Conservation (phyloP, 75 land plant genomes). For the Sequoia sempervirens region DNA sequence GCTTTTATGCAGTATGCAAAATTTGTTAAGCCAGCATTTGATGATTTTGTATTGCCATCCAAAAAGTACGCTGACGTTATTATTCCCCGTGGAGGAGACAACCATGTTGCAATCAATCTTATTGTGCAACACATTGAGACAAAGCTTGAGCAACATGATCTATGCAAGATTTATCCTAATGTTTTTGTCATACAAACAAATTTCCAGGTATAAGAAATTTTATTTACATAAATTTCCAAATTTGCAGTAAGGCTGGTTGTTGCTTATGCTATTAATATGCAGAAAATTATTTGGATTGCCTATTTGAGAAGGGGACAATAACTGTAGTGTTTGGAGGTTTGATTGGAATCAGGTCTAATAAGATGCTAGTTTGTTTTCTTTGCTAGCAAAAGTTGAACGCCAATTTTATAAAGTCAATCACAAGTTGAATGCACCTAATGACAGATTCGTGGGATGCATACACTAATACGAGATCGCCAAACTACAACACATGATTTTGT, state of each 20-base stretch:
- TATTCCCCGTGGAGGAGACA: conserved; percentile 94
- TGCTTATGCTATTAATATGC: neutral
- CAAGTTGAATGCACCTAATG: neutral
- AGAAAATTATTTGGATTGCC: neutral
- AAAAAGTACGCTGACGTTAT: conserved; percentile 99
- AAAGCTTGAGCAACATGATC: conserved; percentile 84
- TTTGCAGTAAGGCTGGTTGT: neutral
- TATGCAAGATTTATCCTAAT: conserved; percentile 78
- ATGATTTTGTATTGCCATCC: conserved; percentile 94
- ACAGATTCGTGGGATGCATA: conserved; percentile 92
- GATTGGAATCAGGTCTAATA: neutral
- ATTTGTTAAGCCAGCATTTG: conserved; percentile 98
- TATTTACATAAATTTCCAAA: neutral
- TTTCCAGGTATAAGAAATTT: conserved; percentile 53
- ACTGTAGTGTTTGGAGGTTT: neutral
- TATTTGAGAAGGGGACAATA: neutral
- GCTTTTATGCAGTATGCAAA: conserved; percentile 75
- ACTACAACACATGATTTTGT: conserved; percentile 90
- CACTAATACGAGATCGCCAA: conserved; percentile 70
- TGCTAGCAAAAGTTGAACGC: neutral
- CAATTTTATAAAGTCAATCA: neutral
- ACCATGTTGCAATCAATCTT: conserved; percentile 95
- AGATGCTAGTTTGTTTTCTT: neutral
- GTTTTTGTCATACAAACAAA: conserved; percentile 88
- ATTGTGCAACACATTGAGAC: conserved; percentile 95